Percentiles rank a stretch among this genome's conserved stretches.
Evolutionary conservation across 1,139 yeast species (phyloP).

Genomic region (Suzukiozyma palmioleophila): DNA sequence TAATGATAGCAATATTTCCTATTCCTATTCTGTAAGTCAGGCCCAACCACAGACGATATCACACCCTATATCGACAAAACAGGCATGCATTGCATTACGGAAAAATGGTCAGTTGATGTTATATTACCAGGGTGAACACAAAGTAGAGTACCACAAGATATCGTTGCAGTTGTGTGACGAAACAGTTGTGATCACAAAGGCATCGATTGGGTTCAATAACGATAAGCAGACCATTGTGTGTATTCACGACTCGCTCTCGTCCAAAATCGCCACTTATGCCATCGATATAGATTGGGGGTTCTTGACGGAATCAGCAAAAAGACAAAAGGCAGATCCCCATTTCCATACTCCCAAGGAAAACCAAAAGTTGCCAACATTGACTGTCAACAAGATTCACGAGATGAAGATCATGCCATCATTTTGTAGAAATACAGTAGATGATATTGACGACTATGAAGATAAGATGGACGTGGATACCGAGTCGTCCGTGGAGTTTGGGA

Average conservation of each 20-base stretch:
- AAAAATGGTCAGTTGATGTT: conserved; percentile 57
- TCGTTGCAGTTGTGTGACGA: conserved; percentile 20
- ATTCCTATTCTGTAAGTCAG: conserved; percentile 55
- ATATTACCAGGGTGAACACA: conserved; percentile 61
- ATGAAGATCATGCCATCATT: conserved; percentile 24
- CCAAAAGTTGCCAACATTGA: conserved; percentile 24
- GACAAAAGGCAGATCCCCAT: conserved; percentile 47
- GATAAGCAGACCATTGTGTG: conserved; percentile 48
- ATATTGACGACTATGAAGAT: conserved; percentile 10
- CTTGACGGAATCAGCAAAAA: conserved; percentile 43
- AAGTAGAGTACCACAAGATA: conserved; percentile 49
- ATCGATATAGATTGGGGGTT: conserved; percentile 62
- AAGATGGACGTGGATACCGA: conserved; percentile 1
- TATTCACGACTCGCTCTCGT: conserved; percentile 39
- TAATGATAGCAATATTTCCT: conserved; percentile 18
- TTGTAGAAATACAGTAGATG: conserved; percentile 16
- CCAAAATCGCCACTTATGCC: conserved; percentile 43
- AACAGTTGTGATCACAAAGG: conserved; percentile 31
- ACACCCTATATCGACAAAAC: conserved; percentile 67
- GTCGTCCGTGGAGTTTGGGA: conserved; percentile 14
- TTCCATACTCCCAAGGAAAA: conserved; percentile 46
- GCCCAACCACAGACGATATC: conserved; percentile 56
- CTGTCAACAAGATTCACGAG: conserved; percentile 21
- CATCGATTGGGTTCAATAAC: conserved; percentile 57
- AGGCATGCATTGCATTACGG: conserved; percentile 67